Base-by-base conservation (phyloP, 2,329 filamentous ascomycete species). In the Cladophialophora psammophila region DNA sequence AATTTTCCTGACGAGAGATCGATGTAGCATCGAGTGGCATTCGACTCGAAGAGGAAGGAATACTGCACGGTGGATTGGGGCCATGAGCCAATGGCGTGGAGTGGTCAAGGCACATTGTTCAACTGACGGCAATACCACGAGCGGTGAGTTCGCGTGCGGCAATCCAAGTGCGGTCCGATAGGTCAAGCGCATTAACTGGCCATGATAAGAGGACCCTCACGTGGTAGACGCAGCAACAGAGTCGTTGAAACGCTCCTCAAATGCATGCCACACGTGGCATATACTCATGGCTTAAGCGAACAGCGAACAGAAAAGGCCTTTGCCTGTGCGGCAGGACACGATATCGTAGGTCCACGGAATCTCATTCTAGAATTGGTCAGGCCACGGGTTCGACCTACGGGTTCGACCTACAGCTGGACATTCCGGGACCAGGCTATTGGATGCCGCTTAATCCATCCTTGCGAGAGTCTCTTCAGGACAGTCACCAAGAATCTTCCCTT, bases 241-340 rank as follows among this genome's bases (percentile, higher is more conserved):
- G 26, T 15, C 38, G 32, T 36, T 36, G 26, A 50, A 18, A 50
- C n/a, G 32, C 32, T 60, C 40, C 34, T 32, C 57, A 48, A 60
- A 45, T 48, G 57, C 57, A 45, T 60, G 35, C 45, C 58, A 61
- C 58, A 61, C 58, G 58, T 61, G 57, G 57, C 57, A 34, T n/a
- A 20, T 59, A 48, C 52, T 15, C 20, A 48, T n/a, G 56, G 40
- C 36, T 26, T 31, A 32, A 45, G 31, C 20, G 40, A 20, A 26
- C 26, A 60, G 10, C 2, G 12, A 8, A 15, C 18, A 38, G 13
- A 32, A n/a, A n/a, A n/a, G n/a, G 40, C n/a, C 3, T 60, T 40
- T 40, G 31, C 32, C 31, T 35, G 38, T 40, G 57, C 26, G 45
- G 18, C 26, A 45, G 31, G 20, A n/a, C 40, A 26, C 15, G 32